Evolutionary conservation across 495 filamentous ascomycete genomes (phyloP).

Genomic region (Podospora pseudoanserina): DNA sequence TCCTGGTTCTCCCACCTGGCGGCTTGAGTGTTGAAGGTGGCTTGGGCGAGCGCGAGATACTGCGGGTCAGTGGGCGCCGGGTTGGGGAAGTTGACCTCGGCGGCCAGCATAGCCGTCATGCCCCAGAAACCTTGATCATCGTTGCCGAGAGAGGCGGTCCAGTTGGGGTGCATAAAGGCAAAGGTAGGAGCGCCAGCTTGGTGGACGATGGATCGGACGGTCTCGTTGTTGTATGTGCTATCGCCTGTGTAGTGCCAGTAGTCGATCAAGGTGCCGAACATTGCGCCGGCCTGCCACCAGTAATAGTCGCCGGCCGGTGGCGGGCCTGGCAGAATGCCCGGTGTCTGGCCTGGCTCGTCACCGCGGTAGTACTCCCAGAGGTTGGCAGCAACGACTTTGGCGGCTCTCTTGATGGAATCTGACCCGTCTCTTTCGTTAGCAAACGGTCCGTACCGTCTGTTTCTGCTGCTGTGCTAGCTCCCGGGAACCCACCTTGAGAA

Average conservation of each 20-base stretch:
- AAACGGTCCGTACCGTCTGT: neutral
- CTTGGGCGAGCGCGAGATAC: slow-evolving; percentile 80
- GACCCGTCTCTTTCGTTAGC: neutral
- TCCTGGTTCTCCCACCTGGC: slow-evolving; percentile 58
- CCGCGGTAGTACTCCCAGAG: slow-evolving; percentile 64
- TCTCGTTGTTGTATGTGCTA: slow-evolving; percentile 54
- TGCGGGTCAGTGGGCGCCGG: slow-evolving; percentile 56
- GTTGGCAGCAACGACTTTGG: slow-evolving; percentile 36
- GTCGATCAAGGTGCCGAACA: slow-evolving; percentile 65
- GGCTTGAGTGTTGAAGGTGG: slow-evolving; percentile 72
- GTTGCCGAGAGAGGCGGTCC: slow-evolving; percentile 60
- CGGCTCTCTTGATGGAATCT: slow-evolving; percentile 30
- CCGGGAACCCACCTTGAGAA: slow-evolving; percentile 12
- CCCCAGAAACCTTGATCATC: slow-evolving; percentile 70
- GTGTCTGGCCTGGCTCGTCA: slow-evolving; percentile 55
- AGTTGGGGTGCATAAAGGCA: slow-evolving; percentile 61
- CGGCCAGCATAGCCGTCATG: slow-evolving; percentile 64
- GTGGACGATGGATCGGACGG: slow-evolving; percentile 52
- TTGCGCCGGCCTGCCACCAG: slow-evolving; percentile 77
- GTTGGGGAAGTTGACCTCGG: slow-evolving; percentile 60
- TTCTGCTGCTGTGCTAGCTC: neutral
- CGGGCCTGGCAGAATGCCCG: slow-evolving; percentile 43
- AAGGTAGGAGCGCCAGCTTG: slow-evolving; percentile 54
- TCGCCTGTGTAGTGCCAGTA: slow-evolving; percentile 69
- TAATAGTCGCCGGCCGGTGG: slow-evolving; percentile 36